phyloP scores from a whole-genome alignment of 495 filamentous ascomycete genomes.

The Aspergillus leporis region DNA sequence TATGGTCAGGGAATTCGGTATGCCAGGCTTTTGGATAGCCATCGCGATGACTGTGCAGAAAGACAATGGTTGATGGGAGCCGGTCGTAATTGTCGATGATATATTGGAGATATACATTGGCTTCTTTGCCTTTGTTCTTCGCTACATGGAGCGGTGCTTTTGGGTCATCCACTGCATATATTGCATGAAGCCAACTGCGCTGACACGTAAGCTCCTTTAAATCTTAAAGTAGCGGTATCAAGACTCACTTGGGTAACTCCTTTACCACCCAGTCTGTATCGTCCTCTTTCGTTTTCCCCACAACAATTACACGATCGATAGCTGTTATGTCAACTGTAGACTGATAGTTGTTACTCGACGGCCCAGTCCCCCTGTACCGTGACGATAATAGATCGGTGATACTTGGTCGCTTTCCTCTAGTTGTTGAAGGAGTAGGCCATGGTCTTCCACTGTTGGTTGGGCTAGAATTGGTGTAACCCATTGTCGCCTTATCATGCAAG shows the following conservation, averaged over 20 bases:
- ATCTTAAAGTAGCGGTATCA: not conserved
- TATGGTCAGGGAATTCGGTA: constrained; percentile 45
- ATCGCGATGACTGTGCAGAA: constrained; percentile 49
- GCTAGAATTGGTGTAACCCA: not conserved
- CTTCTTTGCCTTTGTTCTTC: constrained; percentile 50
- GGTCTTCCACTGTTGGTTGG: not conserved
- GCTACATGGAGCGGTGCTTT: constrained; percentile 38
- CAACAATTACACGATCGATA: constrained; percentile 36
- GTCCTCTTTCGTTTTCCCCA: constrained; percentile 39
- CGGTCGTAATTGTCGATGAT: constrained; percentile 51
- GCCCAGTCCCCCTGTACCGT: not conserved
- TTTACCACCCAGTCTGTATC: constrained; percentile 42
- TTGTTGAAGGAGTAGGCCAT: not conserved
- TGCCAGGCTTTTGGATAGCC: constrained; percentile 44
- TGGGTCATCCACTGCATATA: constrained; percentile 64
- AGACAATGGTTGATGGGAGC: constrained; percentile 49
- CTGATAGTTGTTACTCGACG: not conserved
- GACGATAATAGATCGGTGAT: not conserved
- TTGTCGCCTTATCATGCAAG: not conserved
- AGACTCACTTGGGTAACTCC: constrained; percentile 40
- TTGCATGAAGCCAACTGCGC: constrained; percentile 44
- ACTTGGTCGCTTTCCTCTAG: not conserved
- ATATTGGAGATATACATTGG: constrained; percentile 52
- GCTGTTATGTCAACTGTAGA: not conserved
- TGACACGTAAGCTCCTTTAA: not conserved